Conservation (phyloP, 495 filamentous ascomycete genomes). For the Cenococcum geophilum region DNA sequence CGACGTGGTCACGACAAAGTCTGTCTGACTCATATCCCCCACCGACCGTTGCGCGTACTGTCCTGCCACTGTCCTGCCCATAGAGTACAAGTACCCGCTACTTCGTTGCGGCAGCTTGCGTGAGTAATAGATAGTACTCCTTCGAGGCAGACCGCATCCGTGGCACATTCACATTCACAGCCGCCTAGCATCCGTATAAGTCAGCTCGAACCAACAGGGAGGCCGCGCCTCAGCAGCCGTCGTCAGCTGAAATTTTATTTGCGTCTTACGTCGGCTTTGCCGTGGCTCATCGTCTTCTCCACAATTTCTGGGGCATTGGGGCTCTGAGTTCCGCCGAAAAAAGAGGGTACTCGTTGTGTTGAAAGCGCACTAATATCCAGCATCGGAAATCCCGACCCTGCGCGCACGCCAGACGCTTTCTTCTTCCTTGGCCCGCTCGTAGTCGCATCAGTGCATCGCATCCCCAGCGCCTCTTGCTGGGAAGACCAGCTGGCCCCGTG, state of each 20-base stretch:
- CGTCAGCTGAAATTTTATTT: conserved; percentile 8
- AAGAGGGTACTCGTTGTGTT: not conserved
- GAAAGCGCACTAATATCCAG: not conserved
- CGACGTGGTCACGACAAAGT: conserved; percentile 10
- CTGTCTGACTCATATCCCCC: not conserved
- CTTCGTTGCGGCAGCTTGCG: not conserved
- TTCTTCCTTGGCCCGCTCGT: not conserved
- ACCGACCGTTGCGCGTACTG: not conserved
- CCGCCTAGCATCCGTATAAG: not conserved
- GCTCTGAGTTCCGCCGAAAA: conserved; percentile 11
- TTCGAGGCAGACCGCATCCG: not conserved
- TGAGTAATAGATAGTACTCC: not conserved
- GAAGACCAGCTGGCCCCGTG: not conserved
- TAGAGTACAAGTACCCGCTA: conserved; percentile 3
- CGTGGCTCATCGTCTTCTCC: conserved; percentile 17
- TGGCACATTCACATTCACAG: too few relatives aligned
- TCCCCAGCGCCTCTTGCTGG: conserved; percentile 2
- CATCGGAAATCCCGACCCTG: not conserved
- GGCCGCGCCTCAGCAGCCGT: not conserved
- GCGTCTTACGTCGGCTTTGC: conserved; percentile 19
- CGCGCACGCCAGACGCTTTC: not conserved
- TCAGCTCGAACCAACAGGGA: not conserved
- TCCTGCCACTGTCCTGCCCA: not conserved
- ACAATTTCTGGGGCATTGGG: conserved; percentile 12
- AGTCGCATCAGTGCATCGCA: not conserved